Base-by-base conservation (phyloP, 257 asterid genomes). In the Solanum appendiculatum region DNA sequence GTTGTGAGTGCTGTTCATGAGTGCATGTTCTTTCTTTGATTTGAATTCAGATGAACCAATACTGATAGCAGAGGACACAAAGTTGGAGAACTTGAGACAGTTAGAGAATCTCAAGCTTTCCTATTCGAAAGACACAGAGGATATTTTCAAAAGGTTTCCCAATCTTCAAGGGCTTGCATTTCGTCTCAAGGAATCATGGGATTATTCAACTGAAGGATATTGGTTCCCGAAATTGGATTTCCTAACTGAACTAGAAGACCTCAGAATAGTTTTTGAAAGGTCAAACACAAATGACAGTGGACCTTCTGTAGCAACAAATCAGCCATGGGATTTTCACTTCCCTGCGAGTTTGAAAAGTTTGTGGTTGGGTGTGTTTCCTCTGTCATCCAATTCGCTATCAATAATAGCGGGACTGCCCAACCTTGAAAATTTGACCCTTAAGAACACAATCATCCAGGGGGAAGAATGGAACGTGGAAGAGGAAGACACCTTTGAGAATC, bases 331-430 rank as follows among this genome's bases (percentile, higher is more conserved):
- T 63, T 37, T 73, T 39, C 58, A 78, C 21, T 46, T 70, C 5
- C 87, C 87, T 2, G 3, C 7, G 20, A 86, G 0, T 23, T 6
- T 86, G 23, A 73, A 54, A 54, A 1, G 0, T 0, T 7, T 86
- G 40, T 3, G 8, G 1, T 9, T 77, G 10, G 0, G 0, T 4
- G 0, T 0, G 0, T 39, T 86, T 10, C 36, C 80, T 21, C 13
- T 86, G 80, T 10, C 86, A 29, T 78, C 80, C 9, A 4, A 64
- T 48, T 10, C 68, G 0, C 48, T 86, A 5, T 86, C 88, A 25
- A 77, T 36, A 34, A 74, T 86, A 16, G 31, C 16, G 0, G 21
- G 5, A 23, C 63, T 78, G 13, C 23, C 39, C 88, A 58, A 86
- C 16, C 69, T 86, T 58, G 81, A 86, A 60, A 27, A 5, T 2